phyloP scores from a whole-genome alignment of 768 basidiomycete genomes.

The Omphalotus guepiniiformis region DNA sequence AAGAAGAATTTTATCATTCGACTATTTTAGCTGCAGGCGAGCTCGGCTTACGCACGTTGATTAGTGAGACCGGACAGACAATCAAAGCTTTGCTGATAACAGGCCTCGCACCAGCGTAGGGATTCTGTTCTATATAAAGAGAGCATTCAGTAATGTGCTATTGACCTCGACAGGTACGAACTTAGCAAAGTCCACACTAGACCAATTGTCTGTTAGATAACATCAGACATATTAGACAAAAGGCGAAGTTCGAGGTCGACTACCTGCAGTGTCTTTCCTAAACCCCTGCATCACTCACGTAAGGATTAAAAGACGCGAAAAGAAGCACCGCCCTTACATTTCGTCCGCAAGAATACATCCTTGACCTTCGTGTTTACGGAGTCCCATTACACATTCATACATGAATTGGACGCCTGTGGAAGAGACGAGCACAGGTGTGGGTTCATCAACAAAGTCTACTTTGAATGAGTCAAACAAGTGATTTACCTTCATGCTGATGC shows the following conservation, averaged over 20 bases:
- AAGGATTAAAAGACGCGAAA: slow-evolving; percentile 7
- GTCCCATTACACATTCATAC: slow-evolving; percentile 95
- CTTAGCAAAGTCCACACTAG: slow-evolving; percentile 91
- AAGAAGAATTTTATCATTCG: not conserved
- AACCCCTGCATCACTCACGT: slow-evolving; percentile 58
- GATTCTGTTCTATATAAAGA: slow-evolving; percentile 66
- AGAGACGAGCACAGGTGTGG: slow-evolving; percentile 7
- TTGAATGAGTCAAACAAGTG: no score
- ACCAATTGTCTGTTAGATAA: slow-evolving; percentile 66
- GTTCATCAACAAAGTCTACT: not conserved
- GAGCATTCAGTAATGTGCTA: not conserved
- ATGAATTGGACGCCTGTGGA: slow-evolving; percentile 73
- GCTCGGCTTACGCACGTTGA: slow-evolving; percentile 54
- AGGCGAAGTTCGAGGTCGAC: not conserved
- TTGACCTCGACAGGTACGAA: slow-evolving; percentile 30
- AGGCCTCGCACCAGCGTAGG: slow-evolving; percentile 54
- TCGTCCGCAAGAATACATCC: slow-evolving; percentile 98
- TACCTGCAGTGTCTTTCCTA: slow-evolving; percentile 93
- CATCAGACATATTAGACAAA: no score
- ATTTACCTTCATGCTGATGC: slow-evolving; percentile 93
- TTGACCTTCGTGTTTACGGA: slow-evolving; percentile 85
- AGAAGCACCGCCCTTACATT: slow-evolving; percentile 48
- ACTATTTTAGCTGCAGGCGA: not conserved
- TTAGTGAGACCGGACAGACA: slow-evolving; percentile 89
- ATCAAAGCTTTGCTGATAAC: slow-evolving; percentile 80